Evolutionary conservation across 306 rosid species (phyloP).

Genomic region (Medicago ruthenica): DNA sequence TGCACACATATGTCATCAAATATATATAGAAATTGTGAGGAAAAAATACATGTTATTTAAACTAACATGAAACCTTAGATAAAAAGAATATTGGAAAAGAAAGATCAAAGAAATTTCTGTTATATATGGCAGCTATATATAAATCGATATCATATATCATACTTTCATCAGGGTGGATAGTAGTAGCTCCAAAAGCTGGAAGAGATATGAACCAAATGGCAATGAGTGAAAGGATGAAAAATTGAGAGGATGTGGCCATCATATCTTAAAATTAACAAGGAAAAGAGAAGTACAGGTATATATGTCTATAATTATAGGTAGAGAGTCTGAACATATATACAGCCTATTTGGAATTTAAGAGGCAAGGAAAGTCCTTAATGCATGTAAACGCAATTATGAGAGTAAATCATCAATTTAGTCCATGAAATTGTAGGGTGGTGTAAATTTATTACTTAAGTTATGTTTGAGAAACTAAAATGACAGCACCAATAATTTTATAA

Average conservation of each 20-base stretch:
- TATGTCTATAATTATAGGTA: background rate
- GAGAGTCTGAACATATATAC: background rate
- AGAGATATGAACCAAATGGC: background rate
- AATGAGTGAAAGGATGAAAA: constrained; percentile 30
- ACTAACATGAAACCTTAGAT: background rate
- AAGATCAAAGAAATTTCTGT: too few species aligned
- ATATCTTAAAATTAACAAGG: background rate
- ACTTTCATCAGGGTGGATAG: constrained; percentile 20
- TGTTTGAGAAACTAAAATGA: too few species aligned
- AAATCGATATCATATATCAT: too few species aligned
- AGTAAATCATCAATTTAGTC: background rate
- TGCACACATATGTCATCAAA: too few species aligned
- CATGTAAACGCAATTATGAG: background rate
- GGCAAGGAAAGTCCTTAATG: background rate
- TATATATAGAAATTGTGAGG: too few species aligned
- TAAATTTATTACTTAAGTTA: background rate
- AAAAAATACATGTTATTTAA: background rate
- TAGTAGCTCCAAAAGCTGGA: constrained; percentile 2
- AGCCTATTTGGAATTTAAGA: background rate
- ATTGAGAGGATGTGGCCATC: background rate
- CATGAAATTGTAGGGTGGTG: background rate
- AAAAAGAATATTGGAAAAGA: background rate
- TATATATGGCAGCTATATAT: too few species aligned
- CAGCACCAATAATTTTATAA: background rate
- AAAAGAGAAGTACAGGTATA: background rate